These are phyloP conservation scores for Rubroboletus satanas DNA, from an alignment of 768 basidiomycete species.

Conservation along the genomic window DNA sequence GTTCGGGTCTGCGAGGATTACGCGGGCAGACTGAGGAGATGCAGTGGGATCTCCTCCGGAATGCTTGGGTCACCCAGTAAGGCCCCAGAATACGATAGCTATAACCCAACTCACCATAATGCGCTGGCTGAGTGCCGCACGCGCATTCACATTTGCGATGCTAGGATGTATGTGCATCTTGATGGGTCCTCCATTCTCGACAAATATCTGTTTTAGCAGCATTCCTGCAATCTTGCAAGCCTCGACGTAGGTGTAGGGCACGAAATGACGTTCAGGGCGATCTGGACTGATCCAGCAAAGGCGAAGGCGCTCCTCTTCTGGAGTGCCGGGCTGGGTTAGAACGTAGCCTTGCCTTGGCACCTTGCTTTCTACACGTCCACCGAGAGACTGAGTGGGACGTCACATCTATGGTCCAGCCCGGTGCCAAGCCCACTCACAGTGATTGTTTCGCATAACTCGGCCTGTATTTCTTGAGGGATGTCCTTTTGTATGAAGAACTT, in stretches of 20 bases:
- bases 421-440: constrained; percentile 40
- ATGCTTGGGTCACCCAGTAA: constrained; percentile 44
- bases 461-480: constrained; percentile 60
- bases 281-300: constrained; percentile 68
- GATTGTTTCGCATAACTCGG: constrained; percentile 70
- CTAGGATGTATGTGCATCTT: constrained; percentile 78
- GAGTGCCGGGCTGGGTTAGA: constrained; percentile 61
- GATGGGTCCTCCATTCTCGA: constrained; percentile 60
- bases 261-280: constrained; percentile 72
- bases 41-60: constrained; percentile 77
- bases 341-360: constrained; percentile 76
- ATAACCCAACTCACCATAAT: constrained; percentile 52
- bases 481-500: constrained; percentile 88
- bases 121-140: constrained; percentile 60
- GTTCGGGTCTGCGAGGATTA: constrained; percentile 77
- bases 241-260: constrained; percentile 78
- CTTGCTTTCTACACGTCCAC: constrained; percentile 74
- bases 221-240: constrained; percentile 79
- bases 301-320: constrained; percentile 72
- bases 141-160: constrained; percentile 73
- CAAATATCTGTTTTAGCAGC: constrained; percentile 72
- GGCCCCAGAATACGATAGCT: not conserved
- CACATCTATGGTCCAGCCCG: constrained; percentile 1
- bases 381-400: constrained; percentile 49
- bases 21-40: constrained; percentile 64